Conservation (phyloP, 2,329 filamentous ascomycete genomes). For the Fusarium euwallaceae region DNA sequence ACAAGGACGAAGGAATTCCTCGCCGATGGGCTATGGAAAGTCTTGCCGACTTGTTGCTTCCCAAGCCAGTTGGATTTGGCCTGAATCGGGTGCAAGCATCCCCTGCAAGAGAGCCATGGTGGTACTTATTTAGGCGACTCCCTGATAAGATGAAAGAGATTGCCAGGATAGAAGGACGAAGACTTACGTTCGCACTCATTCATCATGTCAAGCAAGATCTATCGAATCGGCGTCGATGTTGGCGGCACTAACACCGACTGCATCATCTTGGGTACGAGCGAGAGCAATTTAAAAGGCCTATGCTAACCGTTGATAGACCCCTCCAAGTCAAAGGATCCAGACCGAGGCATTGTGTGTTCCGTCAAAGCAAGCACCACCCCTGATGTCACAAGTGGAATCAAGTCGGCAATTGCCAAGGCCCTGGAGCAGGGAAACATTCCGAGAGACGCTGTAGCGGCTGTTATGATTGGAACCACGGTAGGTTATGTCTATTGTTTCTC, state of each 20-base stretch:
- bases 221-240: slow-evolving; percentile 16
- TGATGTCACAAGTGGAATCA: slow-evolving; percentile 61
- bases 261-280: not conserved
- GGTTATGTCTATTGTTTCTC: not conserved
- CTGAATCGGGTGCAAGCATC: not conserved
- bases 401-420: slow-evolving; percentile 57
- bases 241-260: slow-evolving; percentile 10
- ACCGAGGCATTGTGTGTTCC: slow-evolving; percentile 59
- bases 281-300: not conserved
- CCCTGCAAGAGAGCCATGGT: not conserved
- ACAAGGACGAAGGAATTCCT: not conserved
- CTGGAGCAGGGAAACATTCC: slow-evolving; percentile 49
- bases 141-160: not conserved
- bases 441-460: slow-evolving; percentile 55
- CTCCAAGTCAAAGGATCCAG: slow-evolving; percentile 43
- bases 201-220: not conserved
- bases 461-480: slow-evolving; percentile 56
- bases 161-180: not conserved
- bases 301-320: not conserved
- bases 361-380: slow-evolving; percentile 62
- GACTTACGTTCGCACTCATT: not conserved
- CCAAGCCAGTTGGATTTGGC: not conserved
- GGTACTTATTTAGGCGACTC: not conserved
- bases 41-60: not conserved
- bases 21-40: not conserved